Base-by-base conservation (phyloP, 345 rosid species). In the Linum lewisii region DNA sequence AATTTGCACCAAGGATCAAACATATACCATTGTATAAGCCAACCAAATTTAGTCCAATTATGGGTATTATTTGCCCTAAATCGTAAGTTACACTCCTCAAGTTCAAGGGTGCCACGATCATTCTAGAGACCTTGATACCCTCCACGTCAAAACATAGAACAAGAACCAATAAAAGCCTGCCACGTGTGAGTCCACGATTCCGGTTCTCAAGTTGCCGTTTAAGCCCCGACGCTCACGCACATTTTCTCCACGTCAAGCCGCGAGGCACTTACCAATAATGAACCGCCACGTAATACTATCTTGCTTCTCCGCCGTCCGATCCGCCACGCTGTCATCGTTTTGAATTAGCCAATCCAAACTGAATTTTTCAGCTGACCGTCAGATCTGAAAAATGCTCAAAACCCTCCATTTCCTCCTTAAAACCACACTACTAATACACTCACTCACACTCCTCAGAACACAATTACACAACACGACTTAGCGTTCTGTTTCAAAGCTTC, bases 61-160 rank as follows among this genome's bases (percentile, higher is more conserved):
- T 26, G 32, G 32, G 32, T 26, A 6, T 26, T 6, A 26, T 26
- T 26, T 6, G 32, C 3, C 32, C 2, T 6, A 26, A 26, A 26
- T 6, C 32, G 32, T 26, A 26, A 2, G 32, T 26, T 26, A 26
- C 32, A 26, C 3, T 26, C 32, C 32, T 26, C 32, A n/a, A n/a
- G n/a, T n/a, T n/a, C n/a, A n/a, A n/a, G n/a, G n/a, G n/a, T 26
- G 32, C 32, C 2, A 26, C 32, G 83, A 74, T 51, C 73, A 71
- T 58, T 1, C 51, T 54, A n/a, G 9, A 13, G 16, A 29, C 2
- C 56, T 25, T 1, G 1, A 3, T 42, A 26, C 59, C 62, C 71
- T 73, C 86, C 86, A 84, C 90, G 90, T 84, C 84, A 44, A 74
- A 21, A 7, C 10, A 23, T 45, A 51, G 63, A 21, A 1, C 15